Conservation (phyloP, 2,329 filamentous ascomycete species). For the Fonsecaea pedrosoi region DNA sequence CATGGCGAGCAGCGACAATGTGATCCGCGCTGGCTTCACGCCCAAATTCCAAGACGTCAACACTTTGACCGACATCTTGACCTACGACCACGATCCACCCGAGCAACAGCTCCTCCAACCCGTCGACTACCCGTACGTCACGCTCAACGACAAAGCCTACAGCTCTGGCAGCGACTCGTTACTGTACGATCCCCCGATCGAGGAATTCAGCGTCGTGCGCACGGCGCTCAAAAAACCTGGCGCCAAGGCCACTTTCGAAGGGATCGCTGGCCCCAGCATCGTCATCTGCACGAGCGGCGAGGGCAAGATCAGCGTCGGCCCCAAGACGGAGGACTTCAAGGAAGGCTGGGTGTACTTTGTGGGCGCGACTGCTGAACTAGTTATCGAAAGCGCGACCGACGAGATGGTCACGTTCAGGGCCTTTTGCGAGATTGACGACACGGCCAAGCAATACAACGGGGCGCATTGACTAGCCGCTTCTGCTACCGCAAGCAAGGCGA, state of each 20-base stretch:
- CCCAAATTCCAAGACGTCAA: conserved; percentile 97
- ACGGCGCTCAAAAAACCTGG: conserved; percentile 72
- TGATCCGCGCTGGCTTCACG: conserved; percentile 94
- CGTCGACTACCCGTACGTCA: conserved; percentile 82
- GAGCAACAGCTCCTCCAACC: conserved; percentile 93
- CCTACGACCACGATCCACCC: conserved; percentile 94
- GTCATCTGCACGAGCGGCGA: conserved; percentile 85
- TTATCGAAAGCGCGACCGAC: conserved; percentile 73
- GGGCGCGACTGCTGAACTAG: conserved; percentile 82
- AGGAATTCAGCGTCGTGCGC: conserved; percentile 91
- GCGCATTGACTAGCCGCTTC: conserved; percentile 34
- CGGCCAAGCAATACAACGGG: conserved; percentile 45
- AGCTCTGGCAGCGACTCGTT: conserved; percentile 73
- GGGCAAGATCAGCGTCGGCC: conserved; percentile 83
- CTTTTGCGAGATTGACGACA: conserved; percentile 78
- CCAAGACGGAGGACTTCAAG: conserved; percentile 76
- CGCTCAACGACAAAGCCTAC: conserved; percentile 81
- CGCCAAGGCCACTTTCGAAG: conserved; percentile 86
- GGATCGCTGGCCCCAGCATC: conserved; percentile 86
- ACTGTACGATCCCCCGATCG: conserved; percentile 94
- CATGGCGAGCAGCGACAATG: conserved; percentile 99
- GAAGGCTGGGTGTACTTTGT: conserved; percentile 82
- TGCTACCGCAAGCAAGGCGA: not conserved
- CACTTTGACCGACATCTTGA: conserved; percentile 88
- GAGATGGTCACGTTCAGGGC: conserved; percentile 90